These are phyloP conservation scores for Populus deltoides DNA, from an alignment of 345 rosid species.

Conservation along the genomic window DNA sequence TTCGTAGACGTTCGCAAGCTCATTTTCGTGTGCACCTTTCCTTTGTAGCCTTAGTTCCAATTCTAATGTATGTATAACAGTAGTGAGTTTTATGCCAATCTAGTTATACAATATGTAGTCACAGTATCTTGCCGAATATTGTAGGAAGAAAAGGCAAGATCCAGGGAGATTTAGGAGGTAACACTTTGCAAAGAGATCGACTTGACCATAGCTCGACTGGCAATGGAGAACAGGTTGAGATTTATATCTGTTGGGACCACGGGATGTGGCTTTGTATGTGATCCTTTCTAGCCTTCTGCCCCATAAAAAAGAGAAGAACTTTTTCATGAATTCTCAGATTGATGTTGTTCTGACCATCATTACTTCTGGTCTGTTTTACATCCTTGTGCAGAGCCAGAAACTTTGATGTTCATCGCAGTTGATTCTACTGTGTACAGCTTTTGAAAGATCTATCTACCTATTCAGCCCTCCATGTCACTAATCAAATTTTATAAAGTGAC, in stretches of 20 bases:
- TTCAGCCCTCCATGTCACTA: too few relatives aligned
- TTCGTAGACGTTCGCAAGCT: background rate
- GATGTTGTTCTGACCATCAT: background rate
- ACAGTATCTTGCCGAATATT: background rate
- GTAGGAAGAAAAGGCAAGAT: slow-evolving; percentile 38
- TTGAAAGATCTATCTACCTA: background rate
- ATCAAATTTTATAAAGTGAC: too few relatives aligned
- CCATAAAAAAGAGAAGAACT: background rate
- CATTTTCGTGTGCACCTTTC: background rate
- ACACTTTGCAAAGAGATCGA: background rate
- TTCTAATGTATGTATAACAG: background rate
- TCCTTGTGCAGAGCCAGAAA: background rate
- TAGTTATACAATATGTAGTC: background rate
- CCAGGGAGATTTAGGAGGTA: slow-evolving; percentile 32
- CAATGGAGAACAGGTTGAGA: background rate
- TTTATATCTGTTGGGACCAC: background rate
- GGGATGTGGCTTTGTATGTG: background rate
- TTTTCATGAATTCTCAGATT: background rate
- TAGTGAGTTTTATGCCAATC: background rate
- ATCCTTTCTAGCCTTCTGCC: background rate
- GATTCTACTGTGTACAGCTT: background rate
- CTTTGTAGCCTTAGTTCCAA: background rate
- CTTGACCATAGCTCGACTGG: background rate
- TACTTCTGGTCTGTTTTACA: background rate
- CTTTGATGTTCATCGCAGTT: background rate